phyloP scores from a whole-genome alignment of 257 asterid species.

The Eucommia ulmoides region DNA sequence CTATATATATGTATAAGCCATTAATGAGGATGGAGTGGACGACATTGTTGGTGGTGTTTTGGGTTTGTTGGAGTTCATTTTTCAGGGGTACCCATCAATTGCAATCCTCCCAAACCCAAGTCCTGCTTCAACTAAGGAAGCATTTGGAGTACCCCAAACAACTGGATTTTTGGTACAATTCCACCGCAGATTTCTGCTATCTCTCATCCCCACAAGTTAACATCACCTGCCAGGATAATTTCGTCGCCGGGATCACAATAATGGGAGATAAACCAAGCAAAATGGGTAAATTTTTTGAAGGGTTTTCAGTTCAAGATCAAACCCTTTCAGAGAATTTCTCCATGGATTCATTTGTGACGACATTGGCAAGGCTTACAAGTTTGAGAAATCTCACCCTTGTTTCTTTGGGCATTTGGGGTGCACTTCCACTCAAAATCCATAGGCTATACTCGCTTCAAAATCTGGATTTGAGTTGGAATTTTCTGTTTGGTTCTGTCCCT shows the following conservation, averaged over 20 bases:
- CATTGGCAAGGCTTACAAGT: conserved; percentile 43
- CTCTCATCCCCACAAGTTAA: conserved; percentile 37
- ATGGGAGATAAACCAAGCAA: conserved; percentile 29
- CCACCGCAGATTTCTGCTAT: conserved; percentile 28
- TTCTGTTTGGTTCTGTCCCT: conserved; percentile 36
- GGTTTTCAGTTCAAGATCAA: conserved; percentile 21
- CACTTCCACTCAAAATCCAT: conserved; percentile 40
- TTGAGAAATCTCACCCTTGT: conserved; percentile 36
- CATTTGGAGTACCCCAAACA: conserved; percentile 58
- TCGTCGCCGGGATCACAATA: conserved; percentile 30
- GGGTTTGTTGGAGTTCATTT: conserved; percentile 29
- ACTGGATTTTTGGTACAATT: conserved; percentile 27
- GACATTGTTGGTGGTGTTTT: conserved; percentile 12
- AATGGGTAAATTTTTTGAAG: conserved; percentile 20
- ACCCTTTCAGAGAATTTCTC: conserved; percentile 49
- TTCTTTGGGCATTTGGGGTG: conserved; percentile 64
- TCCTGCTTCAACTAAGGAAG: conserved; percentile 47
- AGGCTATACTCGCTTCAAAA: conserved; percentile 32
- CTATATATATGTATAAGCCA: too few species aligned
- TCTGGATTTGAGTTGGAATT: conserved; percentile 61
- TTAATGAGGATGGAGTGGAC: too few species aligned
- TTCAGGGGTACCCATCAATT: conserved; percentile 29
- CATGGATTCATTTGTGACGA: conserved; percentile 48
- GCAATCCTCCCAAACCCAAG: conserved; percentile 47
- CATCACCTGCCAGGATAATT: conserved; percentile 34